Conservation (phyloP, 2,329 filamentous ascomycete species). For the Colletotrichum chrysophilum region DNA sequence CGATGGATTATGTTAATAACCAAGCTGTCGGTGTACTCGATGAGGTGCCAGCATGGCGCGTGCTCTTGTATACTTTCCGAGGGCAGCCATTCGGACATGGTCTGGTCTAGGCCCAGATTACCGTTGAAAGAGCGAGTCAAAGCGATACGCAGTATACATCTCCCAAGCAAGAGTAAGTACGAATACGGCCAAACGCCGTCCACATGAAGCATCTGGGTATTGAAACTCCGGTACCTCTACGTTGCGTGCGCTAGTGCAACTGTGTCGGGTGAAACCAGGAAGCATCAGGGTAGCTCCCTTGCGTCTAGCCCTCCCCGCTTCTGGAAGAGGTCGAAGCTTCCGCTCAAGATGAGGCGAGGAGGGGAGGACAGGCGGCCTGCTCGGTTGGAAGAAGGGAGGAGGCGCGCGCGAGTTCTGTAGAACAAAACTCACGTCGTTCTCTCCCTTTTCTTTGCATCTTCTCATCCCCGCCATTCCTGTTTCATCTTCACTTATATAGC, state of each 20-base stretch:
- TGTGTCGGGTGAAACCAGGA: slow-evolving; percentile 14
- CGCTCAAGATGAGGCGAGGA: neutral
- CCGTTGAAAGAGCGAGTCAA: neutral
- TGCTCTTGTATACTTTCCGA: neutral
- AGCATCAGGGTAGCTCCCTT: slow-evolving; percentile 7
- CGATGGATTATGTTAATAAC: neutral
- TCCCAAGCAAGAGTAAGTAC: neutral
- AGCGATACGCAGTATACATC: neutral
- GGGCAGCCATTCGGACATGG: neutral
- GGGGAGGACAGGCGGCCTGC: neutral
- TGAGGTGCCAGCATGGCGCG: neutral
- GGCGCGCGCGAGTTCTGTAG: neutral
- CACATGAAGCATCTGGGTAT: neutral
- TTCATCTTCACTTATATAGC: neutral
- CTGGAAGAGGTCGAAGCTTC: neutral
- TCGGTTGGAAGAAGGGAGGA: neutral
- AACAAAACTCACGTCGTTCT: slow-evolving; percentile 7
- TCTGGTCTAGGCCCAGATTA: neutral
- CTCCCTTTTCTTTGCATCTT: neutral
- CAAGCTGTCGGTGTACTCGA: neutral
- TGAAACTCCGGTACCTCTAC: neutral
- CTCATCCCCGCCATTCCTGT: neutral
- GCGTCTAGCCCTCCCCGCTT: neutral
- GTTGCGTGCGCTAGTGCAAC: neutral
- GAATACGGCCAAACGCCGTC: neutral